Base-by-base conservation (phyloP, 192 early-diverging fungal genomes). In the Linnemannia schmuckeri region DNA sequence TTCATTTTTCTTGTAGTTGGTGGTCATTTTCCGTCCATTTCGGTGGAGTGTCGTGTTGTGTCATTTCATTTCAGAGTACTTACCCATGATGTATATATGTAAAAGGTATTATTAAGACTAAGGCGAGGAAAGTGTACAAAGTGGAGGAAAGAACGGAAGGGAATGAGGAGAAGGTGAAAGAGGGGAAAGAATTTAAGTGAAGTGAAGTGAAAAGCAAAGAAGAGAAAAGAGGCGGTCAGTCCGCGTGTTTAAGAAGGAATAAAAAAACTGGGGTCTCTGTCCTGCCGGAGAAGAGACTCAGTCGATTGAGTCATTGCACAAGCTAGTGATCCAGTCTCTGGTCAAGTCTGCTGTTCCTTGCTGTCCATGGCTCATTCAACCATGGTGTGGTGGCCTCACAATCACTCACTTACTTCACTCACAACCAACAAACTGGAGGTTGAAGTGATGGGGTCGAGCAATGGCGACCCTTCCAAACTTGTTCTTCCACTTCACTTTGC, bases 81-180 rank as follows among this genome's bases (percentile, higher is more conserved):
- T 80, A 80, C 78, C 78, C 78, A 80, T 80, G 52, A 17, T 80
- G 72, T 42, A 8, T 24, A 52, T 52, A 22, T 38, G 10, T 55
- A n/a, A 30, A 13, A 41, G 30, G 57, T 22, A 33, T 66, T 66
- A 66, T 66, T 66, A 66, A 10, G 27, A 33, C 61, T 66, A 30
- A 57, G 55, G 61, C 33, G 61, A 66, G 10, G 27, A 27, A 33
- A 66, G 38, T 33, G 68, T 70, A 52, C 49, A 47, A 33, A 27
- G 35, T 5, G 70, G 22, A 6, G 13, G 57, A 13, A 69, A 54
- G 17, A 30, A 54, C 4, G 46, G 17, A 37, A n/a, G 70, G 69
- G 49, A n/a, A 70, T n/a, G 46, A 71, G 33, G 12, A 35, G 54
- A 35, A 7, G 40, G 17, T 10, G 17, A 52, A 42, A 35, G 13